A percentile compares a stretch with the other conserved stretches of the same genome.
phyloP scores from a whole-genome alignment of 768 basidiomycete species.

The Hortiboletus campestris region DNA sequence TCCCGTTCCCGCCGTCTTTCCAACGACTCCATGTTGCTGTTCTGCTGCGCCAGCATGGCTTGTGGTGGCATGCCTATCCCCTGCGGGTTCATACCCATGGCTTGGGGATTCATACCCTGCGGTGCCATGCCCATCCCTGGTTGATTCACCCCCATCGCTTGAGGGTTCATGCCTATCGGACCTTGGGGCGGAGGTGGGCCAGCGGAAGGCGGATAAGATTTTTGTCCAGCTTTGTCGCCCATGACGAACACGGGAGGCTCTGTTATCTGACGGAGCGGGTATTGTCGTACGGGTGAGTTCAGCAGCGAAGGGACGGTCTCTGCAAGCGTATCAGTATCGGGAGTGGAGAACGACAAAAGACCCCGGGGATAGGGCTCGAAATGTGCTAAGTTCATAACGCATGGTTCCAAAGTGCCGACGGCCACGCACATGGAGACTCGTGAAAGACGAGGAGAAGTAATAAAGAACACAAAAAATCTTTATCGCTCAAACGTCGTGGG shows the following conservation, averaged over 20 bases:
- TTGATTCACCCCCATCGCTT: constrained; percentile 25
- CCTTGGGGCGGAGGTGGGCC: constrained; percentile 32
- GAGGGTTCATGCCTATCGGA: constrained; percentile 27
- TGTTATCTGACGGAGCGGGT: constrained; percentile 65
- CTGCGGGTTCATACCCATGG: constrained; percentile 22
- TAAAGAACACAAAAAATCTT: background rate
- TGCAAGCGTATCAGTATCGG: constrained; percentile 29
- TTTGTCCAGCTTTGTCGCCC: constrained; percentile 73
- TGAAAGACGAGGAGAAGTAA: background rate
- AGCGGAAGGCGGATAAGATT: constrained; percentile 42
- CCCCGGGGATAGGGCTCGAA: background rate
- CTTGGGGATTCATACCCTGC: constrained; percentile 26
- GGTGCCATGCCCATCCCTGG: constrained; percentile 24
- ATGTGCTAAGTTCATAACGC: background rate
- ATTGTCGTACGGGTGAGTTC: constrained; percentile 63
- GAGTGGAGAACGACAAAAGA: constrained; percentile 9
- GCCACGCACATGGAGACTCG: background rate
- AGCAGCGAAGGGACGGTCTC: constrained; percentile 58
- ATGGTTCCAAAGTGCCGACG: background rate
- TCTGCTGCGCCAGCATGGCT: constrained; percentile 73
- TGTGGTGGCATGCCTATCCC: constrained; percentile 40
- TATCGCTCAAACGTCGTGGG: background rate
- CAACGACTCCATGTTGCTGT: constrained; percentile 65
- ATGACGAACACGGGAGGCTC: constrained; percentile 69
- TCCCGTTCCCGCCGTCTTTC: constrained; percentile 65